Conservation (phyloP, 306 rosid species). For the Acmispon strigosus region DNA sequence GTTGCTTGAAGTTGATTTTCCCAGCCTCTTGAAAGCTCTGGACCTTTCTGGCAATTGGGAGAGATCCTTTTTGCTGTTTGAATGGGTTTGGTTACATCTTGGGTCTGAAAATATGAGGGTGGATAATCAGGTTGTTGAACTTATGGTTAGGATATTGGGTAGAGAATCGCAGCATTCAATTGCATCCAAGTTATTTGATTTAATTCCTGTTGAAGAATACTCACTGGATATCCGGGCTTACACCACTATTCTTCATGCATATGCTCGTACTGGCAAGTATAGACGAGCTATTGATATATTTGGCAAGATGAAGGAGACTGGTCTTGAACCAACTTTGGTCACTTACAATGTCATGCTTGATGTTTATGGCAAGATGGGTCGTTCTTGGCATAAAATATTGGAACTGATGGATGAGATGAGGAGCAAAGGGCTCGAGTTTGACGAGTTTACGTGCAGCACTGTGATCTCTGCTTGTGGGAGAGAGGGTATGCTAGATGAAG, state of each 20-base stretch:
- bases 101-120: constrained; percentile 44
- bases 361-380: constrained; percentile 96
- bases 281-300: constrained; percentile 60
- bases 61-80: constrained; percentile 66
- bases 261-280: constrained; percentile 74
- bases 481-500: constrained; percentile 83
- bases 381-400: constrained; percentile 71
- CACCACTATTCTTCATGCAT: constrained; percentile 70
- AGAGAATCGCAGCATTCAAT: constrained; percentile 80
- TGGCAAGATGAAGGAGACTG: constrained; percentile 61
- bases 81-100: constrained; percentile 55
- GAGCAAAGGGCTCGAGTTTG: constrained; percentile 56
- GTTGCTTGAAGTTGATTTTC: constrained; percentile 61
- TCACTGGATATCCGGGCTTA: constrained; percentile 71
- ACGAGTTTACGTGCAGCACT: constrained; percentile 91
- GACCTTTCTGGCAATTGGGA: constrained; percentile 80
- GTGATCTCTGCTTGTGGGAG: constrained; percentile 92
- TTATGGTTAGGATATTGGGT: constrained; percentile 72
- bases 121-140: constrained; percentile 61
- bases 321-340: constrained; percentile 77
- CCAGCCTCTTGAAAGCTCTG: constrained; percentile 64
- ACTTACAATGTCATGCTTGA: constrained; percentile 94
- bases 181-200: constrained; percentile 74
- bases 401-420: constrained; percentile 79
- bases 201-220: constrained; percentile 68